Base-by-base conservation (phyloP, 1,284 basidiomycete genomes). In the Tylopilus sp. region DNA sequence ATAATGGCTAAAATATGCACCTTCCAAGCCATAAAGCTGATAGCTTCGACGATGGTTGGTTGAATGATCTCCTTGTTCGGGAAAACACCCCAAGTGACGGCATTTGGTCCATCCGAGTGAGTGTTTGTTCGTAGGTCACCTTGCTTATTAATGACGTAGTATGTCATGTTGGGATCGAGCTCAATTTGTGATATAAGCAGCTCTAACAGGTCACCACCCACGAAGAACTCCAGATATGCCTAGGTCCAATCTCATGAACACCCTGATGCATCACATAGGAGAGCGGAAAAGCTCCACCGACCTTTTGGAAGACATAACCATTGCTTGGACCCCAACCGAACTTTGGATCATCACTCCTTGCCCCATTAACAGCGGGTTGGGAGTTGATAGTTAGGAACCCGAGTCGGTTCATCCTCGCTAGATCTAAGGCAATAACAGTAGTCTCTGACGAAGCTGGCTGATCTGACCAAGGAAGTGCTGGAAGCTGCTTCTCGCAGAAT, bases 21-120 rank as follows among this genome's bases (percentile, higher is more conserved):
- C 82, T 96, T 97, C 93, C 93, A 97, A 9, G 93, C 93, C 80
- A 95, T 89, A 78, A 97, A 97, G 63, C 92, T 96, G 55, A 93
- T 85, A 26, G 90, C 89, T 68, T 99, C 97, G 29, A 99, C 97
- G 56, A 99, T 96, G 18, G 97, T 99, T 25, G 96, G 95, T 67
- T 99, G 97, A 42, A 97, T 77, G 61, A 99, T 93, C 75, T 99
- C 97, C 69, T 97, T 95, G 36, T 92, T 92, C 16, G 97, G 96
- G 79, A 98, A 99, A 6, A 97, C 93, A 57, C 96, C 97, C 97
- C 96, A 99, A 0, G 97, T 99, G 40, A 99, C 97, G 7, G 97
- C 97, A 62, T 98, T 99, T 33, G 96, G 94, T 8, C 93, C 91
- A 30, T 96, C 91, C 1, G 87, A 87, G 54, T 88, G 84, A 29